phyloP scores from a whole-genome alignment of 73 alveolate species.

The Paramecium caudatum region DNA sequence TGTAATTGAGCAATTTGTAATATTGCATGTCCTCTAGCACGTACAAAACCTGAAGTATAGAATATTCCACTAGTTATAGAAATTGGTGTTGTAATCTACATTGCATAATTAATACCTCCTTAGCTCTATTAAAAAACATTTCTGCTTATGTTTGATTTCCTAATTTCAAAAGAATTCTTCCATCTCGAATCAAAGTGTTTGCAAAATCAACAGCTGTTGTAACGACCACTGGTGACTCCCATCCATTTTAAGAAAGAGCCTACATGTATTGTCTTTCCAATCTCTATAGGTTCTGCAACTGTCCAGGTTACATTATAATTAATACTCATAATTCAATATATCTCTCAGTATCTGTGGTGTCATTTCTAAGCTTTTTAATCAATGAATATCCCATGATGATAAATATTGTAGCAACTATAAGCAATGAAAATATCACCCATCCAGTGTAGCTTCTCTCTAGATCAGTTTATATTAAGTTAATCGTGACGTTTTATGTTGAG shows the following conservation, averaged over 20 bases:
- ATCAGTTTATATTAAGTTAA: neutral
- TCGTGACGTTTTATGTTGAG: conserved; percentile 3
- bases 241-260: conserved; percentile 13
- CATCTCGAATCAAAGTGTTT: conserved; percentile 17
- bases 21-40: conserved; percentile 54
- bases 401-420: neutral
- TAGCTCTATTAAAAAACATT: conserved; percentile 55
- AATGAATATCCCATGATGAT: conserved; percentile 2
- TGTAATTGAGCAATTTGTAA: neutral
- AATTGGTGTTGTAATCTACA: conserved; percentile 53
- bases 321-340: conserved; percentile 4
- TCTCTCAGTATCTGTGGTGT: neutral
- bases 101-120: conserved; percentile 7
- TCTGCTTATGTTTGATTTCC: conserved; percentile 44
- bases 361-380: neutral
- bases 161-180: conserved; percentile 20
- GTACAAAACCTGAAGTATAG: neutral
- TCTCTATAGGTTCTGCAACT: conserved; percentile 17
- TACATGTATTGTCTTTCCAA: conserved; percentile 15
- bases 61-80: conserved; percentile 42
- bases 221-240: conserved; percentile 50
- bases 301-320: conserved; percentile 15
- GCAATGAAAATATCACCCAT: neutral
- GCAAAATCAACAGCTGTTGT: conserved; percentile 56
- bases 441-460: conserved; percentile 9